Base-by-base conservation (phyloP, 2,329 filamentous ascomycete genomes). In the Hortaea werneckii region DNA sequence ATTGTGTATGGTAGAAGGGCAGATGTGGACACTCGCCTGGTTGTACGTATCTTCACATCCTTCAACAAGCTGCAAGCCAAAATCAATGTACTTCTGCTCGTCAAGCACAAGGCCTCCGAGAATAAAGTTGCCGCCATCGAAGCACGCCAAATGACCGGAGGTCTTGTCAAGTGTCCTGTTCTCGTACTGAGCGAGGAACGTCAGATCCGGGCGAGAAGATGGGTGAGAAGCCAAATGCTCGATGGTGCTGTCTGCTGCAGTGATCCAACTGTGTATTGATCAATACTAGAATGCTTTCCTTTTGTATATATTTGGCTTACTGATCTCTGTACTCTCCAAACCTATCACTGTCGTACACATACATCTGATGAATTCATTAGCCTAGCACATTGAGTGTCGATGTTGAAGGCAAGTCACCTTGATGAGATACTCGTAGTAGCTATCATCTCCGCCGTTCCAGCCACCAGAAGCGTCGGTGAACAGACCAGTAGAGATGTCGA, bases 271-370 rank as follows among this genome's bases (percentile, higher is more conserved):
- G 47, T 47, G 30, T 50, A 45, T 30, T 42, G 42, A 6, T 41
- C 46, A 12, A 44, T 48, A 10, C 29, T 42, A 26, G 42, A 42
- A 41, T 11, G 27, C 41, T 20, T 47, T 32, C 39, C 47, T 47
- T 27, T 50, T 41, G 29, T 47, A 50, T 2, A 32, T 44, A 2
- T 2, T n/a, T 35, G 8, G n/a, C 32, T 35, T 87, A 95, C 29
- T 63, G 55, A 7, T 50, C 34, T 12, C 41, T 6, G 67, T 90
- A 87, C 29, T 39, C 28, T 34, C 40, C 27, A 44, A 40, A 32
- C 35, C 27, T 13, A 34, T 4, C 11, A n/a, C 32, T 11, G 45
- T 40, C 37, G 13, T 40, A 40, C 10, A 56, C 47, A 48, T 50
- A 38, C 37, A 37, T 34, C 32, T 35, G 4, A n/a, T n/a, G 4